Evolutionary conservation across 208 protist genomes (phyloP).

Genomic region (Trypanosomatidae sp.): DNA sequence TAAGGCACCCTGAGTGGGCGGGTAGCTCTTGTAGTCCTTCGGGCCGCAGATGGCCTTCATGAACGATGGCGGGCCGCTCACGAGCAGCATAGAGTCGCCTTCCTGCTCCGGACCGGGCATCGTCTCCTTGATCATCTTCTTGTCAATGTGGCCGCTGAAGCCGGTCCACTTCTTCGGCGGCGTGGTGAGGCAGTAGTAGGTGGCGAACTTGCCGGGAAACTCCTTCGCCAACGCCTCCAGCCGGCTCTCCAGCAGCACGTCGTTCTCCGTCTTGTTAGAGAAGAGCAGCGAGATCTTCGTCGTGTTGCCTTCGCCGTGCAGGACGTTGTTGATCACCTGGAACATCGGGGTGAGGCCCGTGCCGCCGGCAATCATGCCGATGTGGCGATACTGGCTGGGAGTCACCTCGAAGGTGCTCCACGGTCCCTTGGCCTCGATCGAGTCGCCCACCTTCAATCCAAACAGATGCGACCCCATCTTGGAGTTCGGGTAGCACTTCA

Average conservation of each 20-base stretch:
- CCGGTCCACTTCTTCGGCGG: slow-evolving; percentile 52
- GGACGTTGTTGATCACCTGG: slow-evolving; percentile 72
- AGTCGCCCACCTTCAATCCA: slow-evolving; percentile 77
- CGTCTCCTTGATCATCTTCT: slow-evolving; percentile 55
- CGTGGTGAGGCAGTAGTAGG: slow-evolving; percentile 72
- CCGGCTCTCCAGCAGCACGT: slow-evolving; percentile 79
- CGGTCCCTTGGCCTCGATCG: slow-evolving; percentile 82
- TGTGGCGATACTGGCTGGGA: slow-evolving; percentile 57
- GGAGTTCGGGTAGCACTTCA: slow-evolving; percentile 83
- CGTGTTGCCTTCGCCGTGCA: slow-evolving; percentile 45
- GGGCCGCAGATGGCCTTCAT: slow-evolving; percentile 74
- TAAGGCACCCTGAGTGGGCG: slow-evolving; percentile 64
- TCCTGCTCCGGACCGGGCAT: slow-evolving; percentile 51
- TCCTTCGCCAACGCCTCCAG: slow-evolving; percentile 58
- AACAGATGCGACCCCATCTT: slow-evolving; percentile 92
- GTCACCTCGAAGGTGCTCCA: slow-evolving; percentile 70
- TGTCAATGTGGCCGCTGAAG: slow-evolving; percentile 61
- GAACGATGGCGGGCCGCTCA: slow-evolving; percentile 77
- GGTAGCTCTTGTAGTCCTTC: slow-evolving; percentile 60
- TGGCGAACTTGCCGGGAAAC: slow-evolving; percentile 56
- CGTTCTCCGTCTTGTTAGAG: slow-evolving; percentile 68
- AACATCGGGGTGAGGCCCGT: slow-evolving; percentile 93
- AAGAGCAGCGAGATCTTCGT: slow-evolving; percentile 76
- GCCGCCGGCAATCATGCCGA: slow-evolving; percentile 88
- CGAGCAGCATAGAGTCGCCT: slow-evolving; percentile 45